Base-by-base conservation (phyloP, 2,329 filamentous ascomycete genomes). In the Alternaria conjuncta region DNA sequence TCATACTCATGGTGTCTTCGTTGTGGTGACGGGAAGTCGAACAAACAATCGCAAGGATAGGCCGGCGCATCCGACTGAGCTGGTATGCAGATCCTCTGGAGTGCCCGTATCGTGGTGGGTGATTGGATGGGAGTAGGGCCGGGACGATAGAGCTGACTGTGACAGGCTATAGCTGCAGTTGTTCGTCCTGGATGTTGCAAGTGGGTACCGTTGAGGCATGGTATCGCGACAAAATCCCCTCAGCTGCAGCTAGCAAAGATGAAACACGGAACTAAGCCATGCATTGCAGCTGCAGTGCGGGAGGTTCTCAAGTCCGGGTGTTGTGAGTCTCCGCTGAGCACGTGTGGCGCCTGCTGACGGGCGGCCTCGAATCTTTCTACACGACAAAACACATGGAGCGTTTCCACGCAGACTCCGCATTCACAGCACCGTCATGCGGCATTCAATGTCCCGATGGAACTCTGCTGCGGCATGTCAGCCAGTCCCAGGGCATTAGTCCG, bases 141-240 rank as follows among this genome's bases (percentile, higher is more conserved):
- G 41, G 54, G 36, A 26, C 36, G n/a, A 50, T 45, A 41, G 30
- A 36, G 54, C 32, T 44, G 54, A 46, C 56, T 45, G 47, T 43
- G 43, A 54, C 55, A 43, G 61, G 55, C 45, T 18, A 55, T n/a
- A 30, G 57, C 21, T 51, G 51, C 36, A 46, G 30, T 56, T 60
- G 47, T 12, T 60, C 32, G 60, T 54, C 56, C 54, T 63, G 44
- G 43, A 51, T 5, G 46, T 59, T 53, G 41, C 36, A 59, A 32
- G 60, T 26, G 15, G 28, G 8, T 49, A 41, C 46, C 20, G 32
- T 51, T 57, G 6, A 26, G 47, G 60, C 23, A 46, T 32, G 61
- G 59, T 60, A 49, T 45, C 28, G n/a, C 21, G 20, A 51, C 12
- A 51, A 44, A 49, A 7, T 20, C 6, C 13, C 12, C 43, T 20